phyloP scores from a whole-genome alignment of 805 yeast species.

The Saccharomycopsis selenospora region DNA sequence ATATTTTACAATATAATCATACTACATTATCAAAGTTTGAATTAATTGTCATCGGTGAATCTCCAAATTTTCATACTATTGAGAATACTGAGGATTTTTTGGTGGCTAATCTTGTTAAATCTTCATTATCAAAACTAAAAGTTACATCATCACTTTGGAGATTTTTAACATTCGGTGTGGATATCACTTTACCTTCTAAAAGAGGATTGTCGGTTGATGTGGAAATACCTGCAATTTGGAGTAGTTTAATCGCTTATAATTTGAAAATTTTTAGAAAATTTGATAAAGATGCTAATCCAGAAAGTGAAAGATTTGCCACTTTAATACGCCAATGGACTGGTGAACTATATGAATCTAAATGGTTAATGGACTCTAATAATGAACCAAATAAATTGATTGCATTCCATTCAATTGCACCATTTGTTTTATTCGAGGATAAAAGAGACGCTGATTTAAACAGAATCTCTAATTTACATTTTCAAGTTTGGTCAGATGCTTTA shows the following conservation, averaged over 20 bases:
- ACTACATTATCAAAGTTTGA: slow-evolving; percentile 37
- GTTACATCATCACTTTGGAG: slow-evolving; percentile 17
- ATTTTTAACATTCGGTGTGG: slow-evolving; percentile 22
- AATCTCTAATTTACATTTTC: slow-evolving; percentile 31
- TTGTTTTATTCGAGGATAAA: slow-evolving; percentile 39
- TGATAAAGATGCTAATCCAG: slow-evolving; percentile 12
- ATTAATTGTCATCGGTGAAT: slow-evolving; percentile 40
- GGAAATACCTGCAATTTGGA: slow-evolving; percentile 47
- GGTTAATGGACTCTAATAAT: slow-evolving; percentile 50
- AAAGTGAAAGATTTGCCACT: slow-evolving; percentile 26
- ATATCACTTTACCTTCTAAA: slow-evolving; percentile 33
- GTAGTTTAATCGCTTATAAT: slow-evolving; percentile 50
- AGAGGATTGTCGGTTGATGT: slow-evolving; percentile 40
- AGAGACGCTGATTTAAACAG: not conserved
- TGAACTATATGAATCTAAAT: slow-evolving; percentile 68
- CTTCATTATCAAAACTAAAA: slow-evolving; percentile 3
- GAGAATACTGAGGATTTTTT: slow-evolving; percentile 21
- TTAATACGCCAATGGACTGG: slow-evolving; percentile 57
- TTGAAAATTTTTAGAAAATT: slow-evolving; percentile 23
- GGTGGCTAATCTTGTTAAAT: slow-evolving; percentile 13
- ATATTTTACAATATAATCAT: slow-evolving; percentile 37
- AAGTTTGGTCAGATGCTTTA: slow-evolving; percentile 37
- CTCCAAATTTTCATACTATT: slow-evolving; percentile 4
- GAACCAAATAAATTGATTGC: slow-evolving; percentile 32
- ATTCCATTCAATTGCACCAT: slow-evolving; percentile 64